phyloP scores from a whole-genome alignment of 495 filamentous ascomycete species.

The Letharia columbiana region DNA sequence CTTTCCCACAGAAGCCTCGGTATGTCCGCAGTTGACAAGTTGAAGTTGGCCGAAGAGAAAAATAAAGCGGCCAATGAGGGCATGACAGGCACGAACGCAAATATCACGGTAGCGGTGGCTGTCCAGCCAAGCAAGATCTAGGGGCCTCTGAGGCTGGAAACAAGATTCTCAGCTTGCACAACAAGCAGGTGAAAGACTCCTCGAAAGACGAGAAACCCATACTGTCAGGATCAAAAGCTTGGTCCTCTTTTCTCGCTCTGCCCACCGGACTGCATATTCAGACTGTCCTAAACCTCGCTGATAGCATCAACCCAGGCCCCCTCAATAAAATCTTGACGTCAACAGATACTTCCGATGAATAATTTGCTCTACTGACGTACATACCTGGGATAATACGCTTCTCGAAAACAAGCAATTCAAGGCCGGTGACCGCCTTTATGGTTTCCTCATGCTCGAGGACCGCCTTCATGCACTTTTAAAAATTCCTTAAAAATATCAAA shows the following conservation, averaged over 20 bases:
- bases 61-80: not conserved
- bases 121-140: not conserved
- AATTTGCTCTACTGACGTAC: not conserved
- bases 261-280: slow-evolving; percentile 2
- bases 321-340: not conserved
- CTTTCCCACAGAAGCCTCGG: not conserved
- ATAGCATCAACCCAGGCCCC: not conserved
- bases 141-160: not conserved
- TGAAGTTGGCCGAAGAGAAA: not conserved
- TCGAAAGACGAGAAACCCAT: not conserved
- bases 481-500: too few species aligned
- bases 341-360: not conserved
- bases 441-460: not conserved
- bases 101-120: not conserved
- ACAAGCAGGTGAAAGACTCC: not conserved
- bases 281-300: not conserved
- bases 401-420: not conserved
- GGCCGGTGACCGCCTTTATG: not conserved
- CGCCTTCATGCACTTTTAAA: not conserved
- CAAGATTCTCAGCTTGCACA: not conserved
- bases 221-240: not conserved
- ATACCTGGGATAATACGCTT: not conserved
- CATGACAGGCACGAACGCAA: not conserved
- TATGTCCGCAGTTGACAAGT: not conserved
- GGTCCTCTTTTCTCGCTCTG: slow-evolving; percentile 7